phyloP scores from a whole-genome alignment of 1,284 basidiomycete genomes.

The Leccinum pachyderme region DNA sequence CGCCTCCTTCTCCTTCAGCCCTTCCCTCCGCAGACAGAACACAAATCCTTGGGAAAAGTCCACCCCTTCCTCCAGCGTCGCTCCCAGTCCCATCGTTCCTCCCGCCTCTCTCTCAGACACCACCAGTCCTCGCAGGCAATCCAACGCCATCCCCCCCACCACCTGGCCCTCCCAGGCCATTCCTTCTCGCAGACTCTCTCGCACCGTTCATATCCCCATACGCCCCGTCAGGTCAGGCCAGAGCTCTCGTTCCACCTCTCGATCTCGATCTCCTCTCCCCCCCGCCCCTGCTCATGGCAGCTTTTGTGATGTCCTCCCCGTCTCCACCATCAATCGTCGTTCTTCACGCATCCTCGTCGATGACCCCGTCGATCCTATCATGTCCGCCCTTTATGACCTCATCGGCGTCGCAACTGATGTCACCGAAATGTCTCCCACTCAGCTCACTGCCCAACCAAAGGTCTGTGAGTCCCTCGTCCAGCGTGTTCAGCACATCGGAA shows the following conservation, averaged over 20 bases:
- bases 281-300: conserved; percentile 62
- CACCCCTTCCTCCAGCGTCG: conserved; percentile 47
- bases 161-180: conserved; percentile 57
- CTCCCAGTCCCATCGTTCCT: conserved; percentile 49
- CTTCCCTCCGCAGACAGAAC: conserved; percentile 65
- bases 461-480: conserved; percentile 86
- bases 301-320: conserved; percentile 55
- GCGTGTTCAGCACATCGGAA: conserved; percentile 87
- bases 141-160: conserved; percentile 45
- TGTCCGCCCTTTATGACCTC: conserved; percentile 88
- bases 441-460: conserved; percentile 84
- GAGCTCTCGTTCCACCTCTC: conserved; percentile 93
- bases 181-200: conserved; percentile 68
- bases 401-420: conserved; percentile 96
- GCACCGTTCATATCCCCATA: conserved; percentile 74
- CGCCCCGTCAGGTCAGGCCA: conserved; percentile 69
- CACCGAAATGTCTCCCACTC: conserved; percentile 83
- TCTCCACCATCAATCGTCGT: conserved; percentile 60
- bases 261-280: conserved; percentile 92
- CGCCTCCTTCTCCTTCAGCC: conserved; percentile 53
- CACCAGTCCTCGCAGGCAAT: conserved; percentile 61
- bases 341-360: conserved; percentile 73
- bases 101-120: conserved; percentile 57
- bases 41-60: conserved; percentile 66
- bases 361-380: conserved; percentile 85